phyloP scores from a whole-genome alignment of 192 early-diverging fungal genomes.

The Chytriomyces hyalinus region DNA sequence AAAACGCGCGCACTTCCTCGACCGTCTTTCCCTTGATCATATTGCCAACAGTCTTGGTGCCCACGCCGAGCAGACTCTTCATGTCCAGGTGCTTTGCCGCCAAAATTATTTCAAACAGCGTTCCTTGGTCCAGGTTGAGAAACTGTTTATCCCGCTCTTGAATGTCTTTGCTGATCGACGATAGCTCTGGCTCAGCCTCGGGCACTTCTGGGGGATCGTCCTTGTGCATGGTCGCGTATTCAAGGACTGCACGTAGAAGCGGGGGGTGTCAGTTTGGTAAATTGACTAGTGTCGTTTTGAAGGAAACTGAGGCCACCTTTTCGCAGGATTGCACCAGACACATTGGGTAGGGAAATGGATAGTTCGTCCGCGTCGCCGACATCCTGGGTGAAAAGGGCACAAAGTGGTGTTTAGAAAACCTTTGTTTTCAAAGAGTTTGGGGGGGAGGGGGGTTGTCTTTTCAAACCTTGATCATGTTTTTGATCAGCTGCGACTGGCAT shows the following conservation, averaged over 20 bases:
- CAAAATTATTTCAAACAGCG: constrained; percentile 88
- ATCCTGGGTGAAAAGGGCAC: background rate
- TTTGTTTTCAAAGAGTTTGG: background rate
- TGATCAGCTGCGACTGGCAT: constrained; percentile 64
- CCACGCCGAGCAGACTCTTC: constrained; percentile 62
- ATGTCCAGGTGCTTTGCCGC: constrained; percentile 72
- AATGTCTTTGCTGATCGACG: constrained; percentile 73
- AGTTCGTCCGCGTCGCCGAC: constrained; percentile 43
- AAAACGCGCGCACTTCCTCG: constrained; percentile 82
- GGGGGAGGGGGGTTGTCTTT: background rate
- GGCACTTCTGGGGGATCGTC: constrained; percentile 58
- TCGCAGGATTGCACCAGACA: constrained; percentile 84
- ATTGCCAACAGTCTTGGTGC: constrained; percentile 86
- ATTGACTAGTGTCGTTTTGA: background rate
- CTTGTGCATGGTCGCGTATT: constrained; percentile 90
- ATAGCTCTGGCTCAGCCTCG: constrained; percentile 65
- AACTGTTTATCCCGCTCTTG: constrained; percentile 91
- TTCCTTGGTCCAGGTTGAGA: constrained; percentile 91
- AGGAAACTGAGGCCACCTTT: constrained; percentile 50
- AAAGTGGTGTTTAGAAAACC: background rate
- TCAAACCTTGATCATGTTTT: constrained; percentile 63
- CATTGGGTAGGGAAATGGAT: constrained; percentile 87
- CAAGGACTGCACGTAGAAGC: constrained; percentile 61
- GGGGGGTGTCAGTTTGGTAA: background rate
- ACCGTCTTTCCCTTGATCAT: constrained; percentile 90